Base-by-base conservation (phyloP, 169 alveolate genomes). In the Ichthyophthirius multifiliis region DNA sequence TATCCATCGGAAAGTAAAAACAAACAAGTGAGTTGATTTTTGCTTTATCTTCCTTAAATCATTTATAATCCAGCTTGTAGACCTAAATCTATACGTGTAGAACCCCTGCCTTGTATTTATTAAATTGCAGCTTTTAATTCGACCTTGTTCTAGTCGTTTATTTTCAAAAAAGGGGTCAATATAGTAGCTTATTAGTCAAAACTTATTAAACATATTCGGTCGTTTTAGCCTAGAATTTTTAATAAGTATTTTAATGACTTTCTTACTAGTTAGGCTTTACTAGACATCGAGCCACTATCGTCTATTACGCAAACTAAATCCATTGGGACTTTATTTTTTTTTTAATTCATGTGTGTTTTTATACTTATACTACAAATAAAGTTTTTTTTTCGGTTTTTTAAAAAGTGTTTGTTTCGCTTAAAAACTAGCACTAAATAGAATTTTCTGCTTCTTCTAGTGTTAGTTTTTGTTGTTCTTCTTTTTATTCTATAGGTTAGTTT, bases 1-100 rank as follows among this genome's bases (percentile, higher is more conserved):
- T 77, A 34, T 10, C 92, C 92, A 83, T 87, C 92, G 4, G 89
- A 76, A 37, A 87, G 79, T 45, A 87, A 76, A 48, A 75, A 82
- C 85, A 76, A 75, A 55, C 83, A 75, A 37, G 82, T 35, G 16
- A 76, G 71, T 9, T 80, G 76, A 35, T 76, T 82, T 41, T 71
- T 67, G 7, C 73, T 43, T 78, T 86, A 82, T 67, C 82, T 55
- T 32, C 71, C 23, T 71, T 74, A 67, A 43, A 87, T 44, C 74
- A 87, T 75, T 37, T 80, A 74, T 39, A 87, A 45, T 44, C 88
- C 92, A 37, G 16, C 31, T 80, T 83, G 71, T 13, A 87, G 65
- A 16, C 92, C 92, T 16, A 67, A 64, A 18, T 75, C 67, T 43
- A 83, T 87, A 67, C 80, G 75, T 16, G 92, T 87, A 6, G 86